Percentiles rank a stretch among this genome's conserved stretches.
phyloP scores from a whole-genome alignment of 192 early-diverging fungal genomes.

The Chytriomyces sp. region DNA sequence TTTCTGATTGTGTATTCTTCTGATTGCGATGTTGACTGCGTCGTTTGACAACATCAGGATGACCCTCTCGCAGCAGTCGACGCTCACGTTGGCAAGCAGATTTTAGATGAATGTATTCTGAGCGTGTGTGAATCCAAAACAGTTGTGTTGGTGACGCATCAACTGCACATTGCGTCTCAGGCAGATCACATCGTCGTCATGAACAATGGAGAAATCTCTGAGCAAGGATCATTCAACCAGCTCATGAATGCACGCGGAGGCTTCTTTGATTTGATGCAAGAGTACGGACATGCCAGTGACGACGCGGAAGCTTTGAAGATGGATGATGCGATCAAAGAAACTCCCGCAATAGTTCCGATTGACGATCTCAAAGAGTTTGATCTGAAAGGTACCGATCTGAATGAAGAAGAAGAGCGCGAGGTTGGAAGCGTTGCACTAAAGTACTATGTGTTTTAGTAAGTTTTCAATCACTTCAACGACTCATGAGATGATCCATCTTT shows the following conservation, averaged over 20 bases:
- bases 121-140: slow-evolving; percentile 55
- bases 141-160: slow-evolving; percentile 71
- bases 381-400: not conserved
- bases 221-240: slow-evolving; percentile 60
- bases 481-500: not conserved
- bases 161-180: slow-evolving; percentile 62
- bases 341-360: not conserved
- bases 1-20: no score
- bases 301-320: not conserved
- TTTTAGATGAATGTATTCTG: slow-evolving; percentile 66
- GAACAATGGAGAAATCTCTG: slow-evolving; percentile 66
- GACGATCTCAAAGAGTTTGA: not conserved
- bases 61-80: slow-evolving; percentile 80
- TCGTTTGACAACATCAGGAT: slow-evolving; percentile 47
- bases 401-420: slow-evolving; percentile 1
- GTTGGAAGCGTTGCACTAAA: not conserved
- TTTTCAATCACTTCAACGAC: not conserved
- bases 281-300: no score
- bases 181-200: slow-evolving; percentile 69
- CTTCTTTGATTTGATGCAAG: no score
- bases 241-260: slow-evolving; percentile 46
- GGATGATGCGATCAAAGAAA: slow-evolving; percentile 1
- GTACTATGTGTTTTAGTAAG: slow-evolving; percentile 4
- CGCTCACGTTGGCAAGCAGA: slow-evolving; percentile 64
- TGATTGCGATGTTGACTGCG: slow-evolving; percentile 73